Evolutionary conservation across 2,329 filamentous ascomycete species (phyloP), one percentile per base, ranked within the genome.

Genomic region (Tolypocladium tundrense): DNA sequence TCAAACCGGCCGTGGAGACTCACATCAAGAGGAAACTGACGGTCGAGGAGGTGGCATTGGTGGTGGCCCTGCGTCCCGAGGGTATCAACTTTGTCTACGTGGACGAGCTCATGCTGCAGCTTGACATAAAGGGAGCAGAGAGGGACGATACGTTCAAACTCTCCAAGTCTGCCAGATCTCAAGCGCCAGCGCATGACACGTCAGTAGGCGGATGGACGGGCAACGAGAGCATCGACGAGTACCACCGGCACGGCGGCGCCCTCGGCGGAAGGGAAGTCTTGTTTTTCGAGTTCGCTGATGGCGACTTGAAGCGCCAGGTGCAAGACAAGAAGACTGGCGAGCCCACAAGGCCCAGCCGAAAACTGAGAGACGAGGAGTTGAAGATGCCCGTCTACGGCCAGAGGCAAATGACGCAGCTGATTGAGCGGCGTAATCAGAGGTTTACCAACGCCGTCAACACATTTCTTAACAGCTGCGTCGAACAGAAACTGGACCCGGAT

Each of bases 381-480:
- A 95, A 89, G 72, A 91, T 97, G 85, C 94, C 93, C 0, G 89
- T 96, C 10, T 97, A 86, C 74, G 91, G 90, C 62, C 92, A 96
- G 72, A 92, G 92, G 71, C 91, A 96, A 73, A 91, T 97, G 88
- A 86, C 88, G 68, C 82, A 80, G 56, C 71, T 97, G 63, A 97
- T 99, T 64, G 91, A 93, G 72, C 94, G 93, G 74, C 81, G 94
- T 53, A 97, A 97, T 66, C 76, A 77, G 56, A 94, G 92, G 68
- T 97, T 97, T 67, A 78, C 78, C 0, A 87, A 84, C 59, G 90
- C 92, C 0, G 80, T 96, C 59, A 88, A 89, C 70, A 73, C 70
- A 0, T 97, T 95, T 66, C 72, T 99, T 59, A 88, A 89, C 61
- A 79, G 83, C 45, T 96, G 91, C 68, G 78, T 79, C 0, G 80